A percentile compares a stretch with the other conserved stretches of the same genome.
Evolutionary conservation across 2,329 filamentous ascomycete genomes (phyloP).

Genomic region (Bisporella sp.): DNA sequence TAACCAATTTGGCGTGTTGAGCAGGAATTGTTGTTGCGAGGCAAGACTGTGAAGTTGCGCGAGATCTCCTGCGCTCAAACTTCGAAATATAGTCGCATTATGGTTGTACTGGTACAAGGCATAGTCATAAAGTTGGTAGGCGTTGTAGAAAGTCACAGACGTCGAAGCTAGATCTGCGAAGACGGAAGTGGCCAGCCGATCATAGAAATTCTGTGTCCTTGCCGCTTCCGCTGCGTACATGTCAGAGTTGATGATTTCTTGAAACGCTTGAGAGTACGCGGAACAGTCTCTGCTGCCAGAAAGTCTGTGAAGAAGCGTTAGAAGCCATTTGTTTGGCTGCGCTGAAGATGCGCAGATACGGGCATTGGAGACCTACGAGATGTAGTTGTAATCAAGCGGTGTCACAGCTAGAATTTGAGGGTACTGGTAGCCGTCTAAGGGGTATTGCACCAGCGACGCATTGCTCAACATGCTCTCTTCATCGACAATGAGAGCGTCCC

Average conservation of each 20-base stretch:
- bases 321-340: background rate
- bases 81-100: slow-evolving; percentile 35
- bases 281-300: background rate
- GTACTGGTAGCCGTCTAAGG: slow-evolving; percentile 74
- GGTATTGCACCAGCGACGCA: slow-evolving; percentile 53
- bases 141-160: slow-evolving; percentile 31
- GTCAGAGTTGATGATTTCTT: slow-evolving; percentile 12
- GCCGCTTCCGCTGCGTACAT: background rate
- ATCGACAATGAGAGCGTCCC: slow-evolving; percentile 17
- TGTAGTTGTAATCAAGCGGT: slow-evolving; percentile 35
- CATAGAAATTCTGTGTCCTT: slow-evolving; percentile 14
- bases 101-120: slow-evolving; percentile 47
- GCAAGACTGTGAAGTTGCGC: slow-evolving; percentile 56
- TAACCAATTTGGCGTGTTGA: slow-evolving; percentile 53
- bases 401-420: slow-evolving; percentile 56
- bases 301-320: slow-evolving; percentile 1
- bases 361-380: slow-evolving; percentile 33
- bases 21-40: slow-evolving; percentile 55
- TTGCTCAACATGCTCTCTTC: slow-evolving; percentile 46
- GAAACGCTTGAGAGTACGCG: slow-evolving; percentile 13
- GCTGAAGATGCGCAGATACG: background rate
- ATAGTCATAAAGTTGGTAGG: slow-evolving; percentile 53
- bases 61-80: slow-evolving; percentile 38
- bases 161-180: slow-evolving; percentile 11
- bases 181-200: slow-evolving; percentile 11